Evolutionary conservation across 352 stramenopile genomes (phyloP).

Genomic region (Phytophthora europaea): DNA sequence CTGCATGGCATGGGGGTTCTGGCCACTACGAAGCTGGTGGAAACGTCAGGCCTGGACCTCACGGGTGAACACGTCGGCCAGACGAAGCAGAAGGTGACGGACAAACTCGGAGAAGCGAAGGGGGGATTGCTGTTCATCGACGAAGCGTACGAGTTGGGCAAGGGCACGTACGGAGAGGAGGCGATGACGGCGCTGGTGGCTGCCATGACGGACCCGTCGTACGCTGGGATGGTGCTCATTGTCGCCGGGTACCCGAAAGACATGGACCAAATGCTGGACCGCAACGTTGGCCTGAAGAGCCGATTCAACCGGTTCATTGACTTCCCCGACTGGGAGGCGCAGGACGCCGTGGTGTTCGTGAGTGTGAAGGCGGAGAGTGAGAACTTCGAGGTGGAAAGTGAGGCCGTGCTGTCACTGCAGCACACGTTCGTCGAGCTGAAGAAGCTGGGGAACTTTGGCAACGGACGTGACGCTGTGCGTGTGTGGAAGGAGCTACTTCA

Average conservation of each 20-base stretch:
- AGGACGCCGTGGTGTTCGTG: slow-evolving; percentile 83
- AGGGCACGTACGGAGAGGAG: slow-evolving; percentile 84
- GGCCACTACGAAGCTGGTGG: slow-evolving; percentile 93
- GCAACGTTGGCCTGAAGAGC: slow-evolving; percentile 92
- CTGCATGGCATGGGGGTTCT: slow-evolving; percentile 94
- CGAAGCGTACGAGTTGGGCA: slow-evolving; percentile 93
- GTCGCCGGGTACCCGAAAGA: slow-evolving; percentile 92
- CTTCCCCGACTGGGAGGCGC: slow-evolving; percentile 89
- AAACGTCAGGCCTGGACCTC: slow-evolving; percentile 88
- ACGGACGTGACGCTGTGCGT: slow-evolving; percentile 86
- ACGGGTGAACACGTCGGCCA: slow-evolving; percentile 91
- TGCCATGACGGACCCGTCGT: slow-evolving; percentile 88
- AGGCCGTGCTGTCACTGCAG: slow-evolving; percentile 63
- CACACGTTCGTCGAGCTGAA: slow-evolving; percentile 72
- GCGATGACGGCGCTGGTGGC: slow-evolving; percentile 92
- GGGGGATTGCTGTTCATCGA: slow-evolving; percentile 95
- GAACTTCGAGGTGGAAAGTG: slow-evolving; percentile 87
- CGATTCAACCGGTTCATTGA: slow-evolving; percentile 91
- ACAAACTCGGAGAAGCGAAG: slow-evolving; percentile 90
- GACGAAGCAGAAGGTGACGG: slow-evolving; percentile 90
- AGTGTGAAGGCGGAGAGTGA: slow-evolving; percentile 48
- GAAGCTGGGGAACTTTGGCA: slow-evolving; percentile 89
- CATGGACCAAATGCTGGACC: slow-evolving; percentile 91
- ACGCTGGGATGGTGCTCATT: slow-evolving; percentile 90
- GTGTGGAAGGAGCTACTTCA: slow-evolving; percentile 64